Base-by-base conservation (phyloP, 305 asterid genomes). In the Rubia peregrina region DNA sequence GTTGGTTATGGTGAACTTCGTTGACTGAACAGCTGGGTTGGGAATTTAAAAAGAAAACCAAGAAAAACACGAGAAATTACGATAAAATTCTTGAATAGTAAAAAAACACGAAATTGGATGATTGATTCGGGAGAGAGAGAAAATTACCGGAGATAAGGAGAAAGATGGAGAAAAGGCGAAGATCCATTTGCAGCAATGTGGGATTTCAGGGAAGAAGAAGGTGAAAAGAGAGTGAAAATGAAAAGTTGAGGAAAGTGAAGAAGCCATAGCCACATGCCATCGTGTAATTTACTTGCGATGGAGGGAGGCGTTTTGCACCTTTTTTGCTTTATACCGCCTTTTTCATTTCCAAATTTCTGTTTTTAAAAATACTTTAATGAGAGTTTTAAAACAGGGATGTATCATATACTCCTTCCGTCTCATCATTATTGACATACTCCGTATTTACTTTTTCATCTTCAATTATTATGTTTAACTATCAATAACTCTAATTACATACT, bases 1-100 rank as follows among this genome's bases (percentile, higher is more conserved):
- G 82, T 93, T 93, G 44, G 90, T 92, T 64, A 90, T 78, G 85
- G 86, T 93, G 87, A 93, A 90, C 68, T 85, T 89, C 38, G 96
- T 88, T 41, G 97, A 70, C 21, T 85, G 81, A 57, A 80, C 92
- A 72, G 57, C 98, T 90, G 83, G 6, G 53, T 60, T 59, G 71
- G 73, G 71, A 26, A 53, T 36, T 55, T 59, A 5, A 36, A 69
- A 9, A 12, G 30, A 44, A 48, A 57, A 12, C 49, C 38, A 33
- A 33, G 38, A 33, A 33, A 33, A 33, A 2, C 38, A 33, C 38
- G 5, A 19, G 7, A 51, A 51, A 51, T 6, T 51, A 42, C 10
- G 46, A 42, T 42, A 42, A 42, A 42, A 0, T 6, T 5, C 59
- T 51, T 22, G 30, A 57, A 22, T 3, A 55, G 9, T 71, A n/a